Evolutionary conservation across 1,139 yeast genomes (phyloP), one percentile per base, ranked within the genome.

Genomic region (Petasospora fabianii): DNA sequence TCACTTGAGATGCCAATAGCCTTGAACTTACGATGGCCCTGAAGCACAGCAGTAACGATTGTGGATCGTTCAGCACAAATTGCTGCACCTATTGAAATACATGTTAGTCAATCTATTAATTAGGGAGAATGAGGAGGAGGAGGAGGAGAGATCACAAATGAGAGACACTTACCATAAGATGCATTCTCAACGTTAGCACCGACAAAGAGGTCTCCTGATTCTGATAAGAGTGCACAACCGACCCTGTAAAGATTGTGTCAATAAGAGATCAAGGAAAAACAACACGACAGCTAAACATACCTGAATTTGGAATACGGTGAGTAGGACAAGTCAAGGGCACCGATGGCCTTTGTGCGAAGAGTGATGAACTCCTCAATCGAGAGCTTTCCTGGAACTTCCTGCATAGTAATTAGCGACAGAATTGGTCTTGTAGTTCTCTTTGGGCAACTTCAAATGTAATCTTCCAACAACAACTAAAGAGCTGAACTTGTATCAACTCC

Each of bases 141-240:
- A n/a, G n/a, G n/a, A n/a, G n/a, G n/a, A n/a, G n/a, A n/a, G n/a
- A n/a, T n/a, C n/a, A n/a, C n/a, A n/a, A n/a, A n/a, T n/a, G n/a
- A n/a, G n/a, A n/a, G n/a, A n/a, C n/a, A 44, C 55, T 35, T 19
- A 10, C 92, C 94, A 55, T 84, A 90, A 30, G 94, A 80, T 3
- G 97, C 97, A 58, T 90, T 92, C 58, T 92, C 98, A 19, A 92
- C 79, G 53, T 92, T 92, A 35, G 95, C 95, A 4, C 97, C 98
- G 11, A 64, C 59, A 26, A 81, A 63, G 33, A 59, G 66, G 16
- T 66, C 64, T 4, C 78, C 84, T 9, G 68, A 62, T 1, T 57
- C 57, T 0, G 87, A 70, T 24, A 84, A 55, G 2, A 90, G 54
- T 2, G 81, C 77, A 39, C 96, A 86, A 0, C 97, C 97, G 3